Conservation (phyloP, 129 eudicot species). For the Saposhnikovia divaricata region DNA sequence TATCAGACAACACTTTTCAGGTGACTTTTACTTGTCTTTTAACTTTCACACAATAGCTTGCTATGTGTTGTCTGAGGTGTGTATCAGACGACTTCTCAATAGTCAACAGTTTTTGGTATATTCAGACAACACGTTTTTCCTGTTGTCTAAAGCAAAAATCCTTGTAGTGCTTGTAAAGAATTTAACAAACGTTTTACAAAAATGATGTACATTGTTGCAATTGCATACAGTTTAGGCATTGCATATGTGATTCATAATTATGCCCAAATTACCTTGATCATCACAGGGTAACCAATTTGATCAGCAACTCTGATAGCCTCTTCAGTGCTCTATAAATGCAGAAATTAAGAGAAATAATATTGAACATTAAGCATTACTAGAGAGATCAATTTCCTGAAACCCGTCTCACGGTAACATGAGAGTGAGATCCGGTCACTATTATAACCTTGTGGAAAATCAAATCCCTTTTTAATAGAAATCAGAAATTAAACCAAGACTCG, state of each 20-base stretch:
- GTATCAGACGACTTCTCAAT: too few species aligned
- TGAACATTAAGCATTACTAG: not conserved
- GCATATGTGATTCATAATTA: not conserved
- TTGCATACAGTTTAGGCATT: not conserved
- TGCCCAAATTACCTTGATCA: conserved; percentile 69
- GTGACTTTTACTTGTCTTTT: too few species aligned
- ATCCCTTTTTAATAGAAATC: not conserved
- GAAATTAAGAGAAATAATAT: not conserved
- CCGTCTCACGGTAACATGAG: not conserved
- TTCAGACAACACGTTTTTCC: too few species aligned
- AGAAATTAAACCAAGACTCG: not conserved
- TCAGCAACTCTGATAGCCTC: conserved; percentile 79
- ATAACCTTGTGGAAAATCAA: not conserved
- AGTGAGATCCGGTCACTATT: not conserved
- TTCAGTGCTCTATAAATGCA: conserved; percentile 57
- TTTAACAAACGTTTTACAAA: not conserved
- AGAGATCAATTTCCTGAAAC: not conserved
- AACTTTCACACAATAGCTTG: too few species aligned
- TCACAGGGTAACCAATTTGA: conserved; percentile 84
- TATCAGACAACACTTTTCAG: too few species aligned
- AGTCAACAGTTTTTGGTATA: too few species aligned
- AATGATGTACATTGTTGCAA: not conserved
- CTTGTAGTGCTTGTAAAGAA: not conserved
- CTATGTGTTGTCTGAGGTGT: too few species aligned
- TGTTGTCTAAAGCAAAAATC: too few species aligned